These are phyloP conservation scores for Candida maesae DNA, from an alignment of 805 yeast species.

Conservation along the genomic window DNA sequence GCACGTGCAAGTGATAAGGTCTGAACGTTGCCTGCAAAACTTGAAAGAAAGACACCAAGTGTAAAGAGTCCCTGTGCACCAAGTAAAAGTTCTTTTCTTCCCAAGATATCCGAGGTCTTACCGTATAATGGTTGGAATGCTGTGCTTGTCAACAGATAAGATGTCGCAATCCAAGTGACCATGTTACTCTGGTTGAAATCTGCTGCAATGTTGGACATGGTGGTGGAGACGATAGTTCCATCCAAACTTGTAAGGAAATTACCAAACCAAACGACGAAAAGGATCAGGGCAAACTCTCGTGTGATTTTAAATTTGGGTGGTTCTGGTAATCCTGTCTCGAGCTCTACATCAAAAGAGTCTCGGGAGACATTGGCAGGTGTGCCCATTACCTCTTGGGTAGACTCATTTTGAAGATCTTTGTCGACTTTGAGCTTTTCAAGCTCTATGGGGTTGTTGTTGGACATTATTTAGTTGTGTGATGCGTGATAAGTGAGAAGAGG, in stretches of 20 bases:
- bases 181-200: slow-evolving; percentile 49
- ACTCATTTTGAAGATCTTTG: slow-evolving; percentile 1
- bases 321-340: background rate
- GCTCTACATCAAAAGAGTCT: slow-evolving; percentile 11
- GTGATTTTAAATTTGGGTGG: slow-evolving; percentile 10
- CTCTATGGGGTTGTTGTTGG: slow-evolving; percentile 1
- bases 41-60: slow-evolving; percentile 41
- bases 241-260: slow-evolving; percentile 54
- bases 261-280: slow-evolving; percentile 39
- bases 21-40: slow-evolving; percentile 37
- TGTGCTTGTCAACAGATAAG: slow-evolving; percentile 63
- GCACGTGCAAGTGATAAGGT: slow-evolving; percentile 49
- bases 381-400: slow-evolving; percentile 6
- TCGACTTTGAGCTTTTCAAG: slow-evolving; percentile 1
- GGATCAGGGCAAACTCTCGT: slow-evolving; percentile 11
- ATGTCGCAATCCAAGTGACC: slow-evolving; percentile 69
- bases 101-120: slow-evolving; percentile 61
- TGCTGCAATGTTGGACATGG: slow-evolving; percentile 55
- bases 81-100: slow-evolving; percentile 44
- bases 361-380: background rate
- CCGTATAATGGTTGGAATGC: slow-evolving; percentile 77
- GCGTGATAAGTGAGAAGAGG: too few relatives aligned
- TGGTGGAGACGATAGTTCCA: slow-evolving; percentile 56
- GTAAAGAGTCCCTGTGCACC: slow-evolving; percentile 42
- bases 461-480: background rate